Evolutionary conservation across 768 basidiomycete species (phyloP), one percentile per base, ranked within the genome.

Genomic region (Tephrocybe sp.): DNA sequence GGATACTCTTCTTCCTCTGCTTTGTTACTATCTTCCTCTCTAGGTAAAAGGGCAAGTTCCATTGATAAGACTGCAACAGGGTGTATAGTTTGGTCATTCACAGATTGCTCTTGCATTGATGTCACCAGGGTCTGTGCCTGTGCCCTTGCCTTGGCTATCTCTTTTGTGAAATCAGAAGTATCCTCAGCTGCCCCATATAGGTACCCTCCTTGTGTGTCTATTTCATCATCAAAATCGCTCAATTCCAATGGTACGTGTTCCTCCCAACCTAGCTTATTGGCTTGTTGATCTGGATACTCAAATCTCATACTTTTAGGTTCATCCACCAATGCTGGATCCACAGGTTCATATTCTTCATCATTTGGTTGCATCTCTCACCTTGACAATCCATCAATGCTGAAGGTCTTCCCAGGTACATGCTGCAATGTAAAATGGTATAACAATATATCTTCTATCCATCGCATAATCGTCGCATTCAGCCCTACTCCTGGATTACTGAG

Each of bases 401-500:
- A 25, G 9, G 21, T 24, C 5, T 25, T 40, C 8, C 21, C 24
- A 9, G 22, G 21, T 2, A 40, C 38, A 40, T 40, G 38, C 4
- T 11, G 2, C 21, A 40, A 24, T 2, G 8, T 25, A 22, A 40
- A 40, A 2, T 40, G 38, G 21, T 4, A 40, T 11, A 25, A 24
- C 6, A 40, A 15, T 4, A 40, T 40, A 4, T 9, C 12, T 12
- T 24, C 38, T 2, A 40, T 24, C 38, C 38, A 40, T 5, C 15
- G 7, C 1, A 3, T 41, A 12, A 18, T 26, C 16, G 15, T 4
- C 8, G 18, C 16, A 3, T 9, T 12, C 1, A 16, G 16, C 3
- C 68, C 63, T 0, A 70, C 51, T 21, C 72, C 68, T 0, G 70
- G 72, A 26, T 72, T 68, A 21, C 68, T 68, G 0, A 75, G 44